A percentile compares a stretch with the other conserved stretches of the same genome.
phyloP scores from a whole-genome alignment of 2,329 filamentous ascomycete genomes.

The Neopestalotiopsis clavispora region DNA sequence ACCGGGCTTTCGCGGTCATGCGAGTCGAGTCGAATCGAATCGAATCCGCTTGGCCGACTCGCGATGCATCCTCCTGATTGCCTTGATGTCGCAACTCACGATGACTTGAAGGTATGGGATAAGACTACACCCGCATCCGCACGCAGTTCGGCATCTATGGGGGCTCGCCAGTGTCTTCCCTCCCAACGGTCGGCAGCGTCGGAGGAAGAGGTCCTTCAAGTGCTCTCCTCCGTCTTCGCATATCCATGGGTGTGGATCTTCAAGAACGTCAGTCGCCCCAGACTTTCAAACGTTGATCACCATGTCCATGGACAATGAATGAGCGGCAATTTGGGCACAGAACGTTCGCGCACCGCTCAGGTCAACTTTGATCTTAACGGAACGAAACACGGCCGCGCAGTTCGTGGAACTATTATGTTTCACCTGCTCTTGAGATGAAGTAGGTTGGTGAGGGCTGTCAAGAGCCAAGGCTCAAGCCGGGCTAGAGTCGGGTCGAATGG shows the following conservation, averaged over 20 bases:
- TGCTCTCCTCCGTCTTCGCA: not conserved
- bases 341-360: not conserved
- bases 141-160: not conserved
- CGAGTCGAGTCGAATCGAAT: not conserved
- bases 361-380: not conserved
- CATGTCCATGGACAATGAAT: not conserved
- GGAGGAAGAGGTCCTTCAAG: not conserved
- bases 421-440: not conserved
- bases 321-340: not conserved
- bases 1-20: not conserved
- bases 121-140: not conserved
- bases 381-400: not conserved
- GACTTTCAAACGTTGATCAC: not conserved
- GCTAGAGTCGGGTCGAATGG: not conserved
- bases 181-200: not conserved
- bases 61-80: not conserved
- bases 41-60: not conserved
- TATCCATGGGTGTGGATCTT: not conserved
- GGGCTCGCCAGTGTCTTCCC: not conserved
- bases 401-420: not conserved
- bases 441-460: not conserved
- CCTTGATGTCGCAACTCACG: not conserved
- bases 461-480: not conserved
- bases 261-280: not conserved
- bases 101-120: not conserved